Conservation (phyloP, 2,329 filamentous ascomycete genomes). For the Gliomastix tumulicola region DNA sequence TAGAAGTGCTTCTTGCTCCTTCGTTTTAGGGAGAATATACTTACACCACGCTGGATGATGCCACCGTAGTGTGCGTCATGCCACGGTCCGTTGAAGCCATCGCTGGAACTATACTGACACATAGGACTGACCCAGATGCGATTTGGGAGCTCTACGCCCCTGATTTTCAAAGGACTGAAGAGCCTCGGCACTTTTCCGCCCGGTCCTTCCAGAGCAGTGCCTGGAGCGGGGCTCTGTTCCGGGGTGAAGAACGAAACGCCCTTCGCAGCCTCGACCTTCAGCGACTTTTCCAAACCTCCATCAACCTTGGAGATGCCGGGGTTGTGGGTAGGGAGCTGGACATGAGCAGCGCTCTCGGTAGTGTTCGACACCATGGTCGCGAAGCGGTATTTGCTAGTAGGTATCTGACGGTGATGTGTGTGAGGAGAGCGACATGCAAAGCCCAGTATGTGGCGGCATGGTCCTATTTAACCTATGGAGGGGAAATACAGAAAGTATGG, state of each 20-base stretch:
- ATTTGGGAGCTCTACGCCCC: slow-evolving; percentile 30
- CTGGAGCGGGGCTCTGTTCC: slow-evolving; percentile 29
- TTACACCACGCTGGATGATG: slow-evolving; percentile 56
- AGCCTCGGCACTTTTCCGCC: slow-evolving; percentile 40
- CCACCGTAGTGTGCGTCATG: slow-evolving; percentile 65
- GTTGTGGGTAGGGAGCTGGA: too few relatives aligned
- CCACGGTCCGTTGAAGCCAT: slow-evolving; percentile 60
- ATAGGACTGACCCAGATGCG: slow-evolving; percentile 33
- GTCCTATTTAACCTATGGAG: too few relatives aligned
- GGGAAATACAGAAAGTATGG: too few relatives aligned
- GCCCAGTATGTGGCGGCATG: too few relatives aligned
- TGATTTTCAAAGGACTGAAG: slow-evolving; percentile 34
- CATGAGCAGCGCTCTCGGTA: too few relatives aligned
- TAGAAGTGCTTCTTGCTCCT: too few relatives aligned
- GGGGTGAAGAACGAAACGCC: slow-evolving; percentile 36
- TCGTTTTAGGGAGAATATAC: background rate
- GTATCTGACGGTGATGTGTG: background rate
- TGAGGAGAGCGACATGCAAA: too few relatives aligned
- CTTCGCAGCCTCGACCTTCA: too few relatives aligned
- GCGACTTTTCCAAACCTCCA: too few relatives aligned
- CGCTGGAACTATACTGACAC: slow-evolving; percentile 32
- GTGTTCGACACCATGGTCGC: too few relatives aligned
- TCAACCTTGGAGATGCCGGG: too few relatives aligned
- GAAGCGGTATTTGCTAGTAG: slow-evolving; percentile 7
- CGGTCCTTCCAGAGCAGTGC: slow-evolving; percentile 33